phyloP scores from a whole-genome alignment of 75 land plant species.

The Selaginella moellendorffii region DNA sequence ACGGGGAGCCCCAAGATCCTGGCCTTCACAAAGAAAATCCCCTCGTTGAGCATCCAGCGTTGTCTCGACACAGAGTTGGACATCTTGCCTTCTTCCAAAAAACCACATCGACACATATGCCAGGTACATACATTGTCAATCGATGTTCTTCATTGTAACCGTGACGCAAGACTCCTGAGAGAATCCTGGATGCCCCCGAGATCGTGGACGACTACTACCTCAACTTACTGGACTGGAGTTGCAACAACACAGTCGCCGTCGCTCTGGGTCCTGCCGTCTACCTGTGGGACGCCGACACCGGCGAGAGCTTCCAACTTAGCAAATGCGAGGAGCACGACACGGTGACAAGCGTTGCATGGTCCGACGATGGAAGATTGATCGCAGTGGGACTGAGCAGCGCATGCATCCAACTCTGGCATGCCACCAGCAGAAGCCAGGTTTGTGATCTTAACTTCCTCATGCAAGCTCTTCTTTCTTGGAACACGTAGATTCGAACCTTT shows the following conservation, averaged over 20 bases:
- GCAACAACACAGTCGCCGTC: conserved; percentile 37
- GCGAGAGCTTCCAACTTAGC: conserved; percentile 18
- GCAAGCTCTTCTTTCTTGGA: background rate
- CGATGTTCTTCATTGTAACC: too few relatives aligned
- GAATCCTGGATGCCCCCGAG: conserved; percentile 51
- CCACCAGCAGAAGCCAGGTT: conserved; percentile 12
- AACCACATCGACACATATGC: background rate
- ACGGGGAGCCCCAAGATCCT: conserved; percentile 30
- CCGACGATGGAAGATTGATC: conserved; percentile 30
- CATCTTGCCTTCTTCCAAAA: background rate
- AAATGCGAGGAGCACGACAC: conserved; percentile 19
- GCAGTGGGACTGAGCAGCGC: conserved; percentile 28
- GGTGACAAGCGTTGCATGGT: conserved; percentile 44
- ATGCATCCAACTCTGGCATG: conserved; percentile 45
- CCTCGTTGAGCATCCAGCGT: background rate
- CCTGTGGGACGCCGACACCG: conserved; percentile 32
- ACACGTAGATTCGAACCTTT: background rate
- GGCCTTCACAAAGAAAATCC: conserved; percentile 31
- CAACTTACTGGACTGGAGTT: conserved; percentile 58
- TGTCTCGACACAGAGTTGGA: background rate
- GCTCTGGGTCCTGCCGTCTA: conserved; percentile 37
- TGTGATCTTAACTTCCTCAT: background rate
- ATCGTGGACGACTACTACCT: conserved; percentile 47
- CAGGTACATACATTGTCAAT: background rate
- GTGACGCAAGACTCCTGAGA: conserved; percentile 39